phyloP scores from a whole-genome alignment of 2,329 filamentous ascomycete species.

The Talaromyces albobiverticillius region DNA sequence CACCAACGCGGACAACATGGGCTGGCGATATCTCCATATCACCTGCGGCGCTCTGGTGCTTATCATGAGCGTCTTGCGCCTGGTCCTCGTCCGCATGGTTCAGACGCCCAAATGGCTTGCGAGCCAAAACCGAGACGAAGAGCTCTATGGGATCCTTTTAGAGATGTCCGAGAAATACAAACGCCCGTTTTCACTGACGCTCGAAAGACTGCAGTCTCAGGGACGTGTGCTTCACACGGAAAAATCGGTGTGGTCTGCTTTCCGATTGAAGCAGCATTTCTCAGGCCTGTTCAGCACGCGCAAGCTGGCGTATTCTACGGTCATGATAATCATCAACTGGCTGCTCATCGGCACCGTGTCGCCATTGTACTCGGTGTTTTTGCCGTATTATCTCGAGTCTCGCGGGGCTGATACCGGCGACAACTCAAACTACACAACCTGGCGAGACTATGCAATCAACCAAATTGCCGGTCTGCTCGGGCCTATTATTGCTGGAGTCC shows the following conservation, averaged over 20 bases:
- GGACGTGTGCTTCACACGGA: constrained; percentile 5
- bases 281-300: constrained; percentile 3
- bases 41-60: constrained; percentile 7
- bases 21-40: constrained; percentile 8
- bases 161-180: constrained; percentile 1
- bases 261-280: constrained; percentile 6
- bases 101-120: constrained; percentile 9
- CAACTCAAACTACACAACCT: constrained; percentile 5
- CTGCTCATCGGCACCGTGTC: constrained; percentile 10
- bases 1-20: constrained; percentile 4
- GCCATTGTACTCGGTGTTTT: constrained; percentile 4
- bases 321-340: constrained; percentile 10
- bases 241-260: constrained; percentile 5
- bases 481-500: constrained; percentile 1
- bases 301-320: constrained; percentile 7
- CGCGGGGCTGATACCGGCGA: constrained; percentile 4
- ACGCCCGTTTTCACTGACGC: constrained; percentile 1
- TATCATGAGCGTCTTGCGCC: background rate
- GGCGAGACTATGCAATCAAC: constrained; percentile 9
- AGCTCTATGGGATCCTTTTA: background rate
- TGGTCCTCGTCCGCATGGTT: background rate
- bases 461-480: constrained; percentile 1
- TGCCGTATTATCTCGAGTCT: constrained; percentile 5
- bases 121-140: constrained; percentile 6
- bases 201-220: constrained; percentile 4